Base-by-base conservation (phyloP, 345 rosid genomes). In the Kandelia obovata region DNA sequence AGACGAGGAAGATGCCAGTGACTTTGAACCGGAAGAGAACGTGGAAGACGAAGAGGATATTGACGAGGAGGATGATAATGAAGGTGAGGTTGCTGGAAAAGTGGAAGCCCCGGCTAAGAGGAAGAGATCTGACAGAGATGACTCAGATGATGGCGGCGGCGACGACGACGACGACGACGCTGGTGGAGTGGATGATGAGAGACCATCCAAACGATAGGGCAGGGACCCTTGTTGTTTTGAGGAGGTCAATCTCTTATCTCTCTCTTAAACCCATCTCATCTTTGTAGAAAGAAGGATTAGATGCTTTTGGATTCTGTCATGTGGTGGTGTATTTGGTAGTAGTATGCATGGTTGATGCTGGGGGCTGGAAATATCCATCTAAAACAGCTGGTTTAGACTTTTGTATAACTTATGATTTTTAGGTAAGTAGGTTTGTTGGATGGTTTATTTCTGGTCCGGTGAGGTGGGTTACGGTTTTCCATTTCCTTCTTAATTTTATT, bases 1-100 rank as follows among this genome's bases (percentile, higher is more conserved):
- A 73, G 98, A 91, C 11, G 97, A 93, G 77, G 98, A 89, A 71
- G 92, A 92, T 27, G 95, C 92, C 15, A 90, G 96, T 69, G 98
- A 90, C 77, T 89, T 90, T 31, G 97, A 90, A 65, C 93, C 93
- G 6, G 91, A 90, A 0, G 92, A 86, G 2, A 28, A 51, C 0
- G 86, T 86, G 0, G 90, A 82, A 49, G 85, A 81, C 43, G 87
- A 83, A 0, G 86, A 84, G 0, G 82, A 78, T 11, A 81, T 69
- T 4, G 76, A 84, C 0, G 73, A 39, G 3, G 77, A 68, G 3
- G 77, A 59, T 10, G 85, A 11, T 2, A 27, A 62, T 7, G 47
- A 37, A 5, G 63, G 46, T 7, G 75, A 65, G 58, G 62, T 68
- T 70, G 74, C 74, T 9, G 89, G 83, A 20, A 90, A 88, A 80